phyloP scores from a whole-genome alignment of 2,329 filamentous ascomycete species.

The Penicillium palitans region DNA sequence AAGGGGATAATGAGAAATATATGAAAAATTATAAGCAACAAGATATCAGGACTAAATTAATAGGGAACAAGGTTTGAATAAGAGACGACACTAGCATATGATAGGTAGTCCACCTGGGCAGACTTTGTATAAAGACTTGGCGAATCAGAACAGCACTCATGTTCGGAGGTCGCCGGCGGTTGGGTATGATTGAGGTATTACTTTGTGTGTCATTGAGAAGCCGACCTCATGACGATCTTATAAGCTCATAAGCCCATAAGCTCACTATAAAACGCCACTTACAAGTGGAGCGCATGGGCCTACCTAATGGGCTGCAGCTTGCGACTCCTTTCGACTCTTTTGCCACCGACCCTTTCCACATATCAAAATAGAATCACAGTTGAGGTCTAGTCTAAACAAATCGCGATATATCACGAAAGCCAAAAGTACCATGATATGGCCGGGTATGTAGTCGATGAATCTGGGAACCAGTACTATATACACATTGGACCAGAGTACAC shows the following conservation, averaged over 20 bases:
- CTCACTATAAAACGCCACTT: not conserved
- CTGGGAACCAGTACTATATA: slow-evolving; percentile 7
- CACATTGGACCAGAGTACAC: slow-evolving; percentile 1
- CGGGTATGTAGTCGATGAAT: not conserved
- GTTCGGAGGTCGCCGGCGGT: not conserved
- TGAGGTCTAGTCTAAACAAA: not conserved
- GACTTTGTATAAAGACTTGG: not conserved
- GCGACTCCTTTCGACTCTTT: not conserved
- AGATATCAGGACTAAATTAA: not conserved
- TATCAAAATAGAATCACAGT: not conserved
- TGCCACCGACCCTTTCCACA: not conserved
- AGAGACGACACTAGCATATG: not conserved
- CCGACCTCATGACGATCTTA: not conserved
- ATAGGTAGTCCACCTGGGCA: not conserved
- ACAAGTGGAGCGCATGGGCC: not conserved
- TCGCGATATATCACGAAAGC: not conserved
- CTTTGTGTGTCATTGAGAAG: not conserved
- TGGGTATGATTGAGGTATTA: not conserved
- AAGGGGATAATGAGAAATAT: not conserved
- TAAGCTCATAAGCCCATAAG: too few species aligned
- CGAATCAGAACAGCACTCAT: too few species aligned
- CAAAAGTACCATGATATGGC: not conserved
- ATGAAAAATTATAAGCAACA: not conserved
- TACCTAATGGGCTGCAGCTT: not conserved
- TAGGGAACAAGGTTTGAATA: not conserved